Evolutionary conservation across 805 yeast species (phyloP).

Genomic region (Vanderwaltozyma yarrowii): DNA sequence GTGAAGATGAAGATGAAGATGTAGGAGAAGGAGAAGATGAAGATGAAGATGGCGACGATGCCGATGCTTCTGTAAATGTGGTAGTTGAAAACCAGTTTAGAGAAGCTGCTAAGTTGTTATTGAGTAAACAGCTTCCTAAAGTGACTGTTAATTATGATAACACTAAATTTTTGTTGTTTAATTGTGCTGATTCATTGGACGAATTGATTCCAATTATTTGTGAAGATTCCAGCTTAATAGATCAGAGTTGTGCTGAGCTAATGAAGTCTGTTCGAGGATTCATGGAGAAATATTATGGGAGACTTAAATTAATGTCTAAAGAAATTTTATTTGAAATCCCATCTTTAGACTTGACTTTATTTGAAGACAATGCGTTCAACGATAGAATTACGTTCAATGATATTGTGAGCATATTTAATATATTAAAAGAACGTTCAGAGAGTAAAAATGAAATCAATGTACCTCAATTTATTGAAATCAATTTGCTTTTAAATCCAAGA

Average conservation of each 20-base stretch:
- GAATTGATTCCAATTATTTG: slow-evolving; percentile 13
- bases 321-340: slow-evolving; percentile 22
- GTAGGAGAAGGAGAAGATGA: background rate
- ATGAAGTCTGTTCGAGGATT: slow-evolving; percentile 18
- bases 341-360: slow-evolving; percentile 22
- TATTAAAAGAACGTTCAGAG: slow-evolving; percentile 20
- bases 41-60: background rate
- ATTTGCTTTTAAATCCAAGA: slow-evolving; percentile 17
- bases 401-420: slow-evolving; percentile 23
- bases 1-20: background rate
- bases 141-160: slow-evolving; percentile 13
- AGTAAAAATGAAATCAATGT: slow-evolving; percentile 12
- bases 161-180: slow-evolving; percentile 18
- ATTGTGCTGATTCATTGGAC: slow-evolving; percentile 7
- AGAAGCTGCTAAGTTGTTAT: slow-evolving; percentile 16
- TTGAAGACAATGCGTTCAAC: slow-evolving; percentile 28
- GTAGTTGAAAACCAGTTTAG: background rate
- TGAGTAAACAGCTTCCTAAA: slow-evolving; percentile 11
- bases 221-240: slow-evolving; percentile 9
- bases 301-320: slow-evolving; percentile 16
- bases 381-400: slow-evolving; percentile 25
- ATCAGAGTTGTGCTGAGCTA: slow-evolving; percentile 12
- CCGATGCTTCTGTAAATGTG: background rate
- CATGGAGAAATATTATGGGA: slow-evolving; percentile 17
- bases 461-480: slow-evolving; percentile 13